Evolutionary conservation across 2,329 filamentous ascomycete species (phyloP), one percentile per base, ranked within the genome.

Genomic region (Diaporthe vexans): DNA sequence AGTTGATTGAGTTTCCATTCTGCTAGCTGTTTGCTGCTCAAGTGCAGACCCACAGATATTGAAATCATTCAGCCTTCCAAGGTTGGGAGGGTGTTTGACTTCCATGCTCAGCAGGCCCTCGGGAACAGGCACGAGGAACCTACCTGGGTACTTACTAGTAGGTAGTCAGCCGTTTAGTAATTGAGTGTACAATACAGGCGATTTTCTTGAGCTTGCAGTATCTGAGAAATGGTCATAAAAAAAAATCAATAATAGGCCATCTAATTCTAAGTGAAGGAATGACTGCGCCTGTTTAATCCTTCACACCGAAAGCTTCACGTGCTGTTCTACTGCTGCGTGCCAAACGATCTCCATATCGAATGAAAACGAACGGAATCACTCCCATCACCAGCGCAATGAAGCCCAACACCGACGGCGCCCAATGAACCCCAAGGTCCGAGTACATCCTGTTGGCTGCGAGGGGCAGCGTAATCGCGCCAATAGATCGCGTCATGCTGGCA

Each of bases 401-500:
- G 19, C n/a, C 58, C 15, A 61, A 43, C 13, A 61, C 58, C 15
- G 58, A 61, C 35, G 58, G 58, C 35, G 58, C 58, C 58, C 58
- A 61, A 24, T 61, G 58, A 26, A 43, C n/a, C 7, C 58, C 58
- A 7, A 61, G 37, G 15, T 61, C 43, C n/a, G 37, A 43, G 37
- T 61, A 61, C 58, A 61, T 61, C n/a, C 58, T 61, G 58, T 61
- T 61, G 35, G 58, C 58, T 10, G 58, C 58, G 19, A 61, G 58
- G 37, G 58, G 58, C 37, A 61, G 37, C n/a, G 58, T 61, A 37
- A 61, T 61, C 43, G 58, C 58, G 19, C 58, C 58, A 4, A 61
- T 43, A 9, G 58, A 61, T 17, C 58, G n/a, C 35, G 58, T 61
- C 58, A 61, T 61, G 58, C 58, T 61, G 37, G 58, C 58, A 43